A percentile compares a stretch with the other conserved stretches of the same genome.
Evolutionary conservation across 345 rosid genomes (phyloP).

Genomic region (Alliaria petiolata): DNA sequence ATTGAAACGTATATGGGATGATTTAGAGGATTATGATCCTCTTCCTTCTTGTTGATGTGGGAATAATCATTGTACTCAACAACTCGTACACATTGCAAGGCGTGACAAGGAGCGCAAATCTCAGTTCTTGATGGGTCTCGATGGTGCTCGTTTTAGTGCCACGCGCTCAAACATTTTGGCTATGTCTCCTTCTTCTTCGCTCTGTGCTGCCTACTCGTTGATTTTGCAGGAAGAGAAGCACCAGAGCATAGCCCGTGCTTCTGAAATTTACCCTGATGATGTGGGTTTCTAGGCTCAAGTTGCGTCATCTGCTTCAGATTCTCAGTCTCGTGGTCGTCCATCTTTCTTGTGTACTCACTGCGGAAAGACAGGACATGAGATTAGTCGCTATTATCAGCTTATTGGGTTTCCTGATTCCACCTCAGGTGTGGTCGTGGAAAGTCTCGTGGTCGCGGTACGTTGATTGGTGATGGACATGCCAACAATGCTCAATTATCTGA

Average conservation of each 20-base stretch:
- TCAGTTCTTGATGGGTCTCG: neutral
- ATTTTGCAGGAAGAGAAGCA: neutral
- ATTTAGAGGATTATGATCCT: neutral
- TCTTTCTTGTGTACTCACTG: too few species aligned
- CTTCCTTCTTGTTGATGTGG: neutral
- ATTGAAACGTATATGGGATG: neutral
- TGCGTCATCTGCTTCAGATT: too few species aligned
- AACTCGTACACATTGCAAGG: neutral
- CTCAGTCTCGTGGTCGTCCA: too few species aligned
- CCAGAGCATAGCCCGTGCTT: neutral
- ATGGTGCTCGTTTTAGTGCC: neutral
- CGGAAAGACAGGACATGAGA: too few species aligned
- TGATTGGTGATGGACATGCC: too few species aligned
- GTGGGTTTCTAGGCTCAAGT: neutral
- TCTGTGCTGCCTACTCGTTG: neutral
- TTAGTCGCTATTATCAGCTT: too few species aligned
- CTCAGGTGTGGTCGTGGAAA: too few species aligned
- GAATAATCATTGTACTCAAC: neutral
- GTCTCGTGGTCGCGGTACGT: too few species aligned
- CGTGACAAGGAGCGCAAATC: neutral
- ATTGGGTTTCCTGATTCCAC: too few species aligned
- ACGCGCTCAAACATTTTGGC: neutral
- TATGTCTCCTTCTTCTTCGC: neutral
- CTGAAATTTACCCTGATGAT: neutral
- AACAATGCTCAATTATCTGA: too few species aligned